Base-by-base conservation (phyloP, 2,329 filamentous ascomycete species). In the Cladosporium austrohemisphaericum region DNA sequence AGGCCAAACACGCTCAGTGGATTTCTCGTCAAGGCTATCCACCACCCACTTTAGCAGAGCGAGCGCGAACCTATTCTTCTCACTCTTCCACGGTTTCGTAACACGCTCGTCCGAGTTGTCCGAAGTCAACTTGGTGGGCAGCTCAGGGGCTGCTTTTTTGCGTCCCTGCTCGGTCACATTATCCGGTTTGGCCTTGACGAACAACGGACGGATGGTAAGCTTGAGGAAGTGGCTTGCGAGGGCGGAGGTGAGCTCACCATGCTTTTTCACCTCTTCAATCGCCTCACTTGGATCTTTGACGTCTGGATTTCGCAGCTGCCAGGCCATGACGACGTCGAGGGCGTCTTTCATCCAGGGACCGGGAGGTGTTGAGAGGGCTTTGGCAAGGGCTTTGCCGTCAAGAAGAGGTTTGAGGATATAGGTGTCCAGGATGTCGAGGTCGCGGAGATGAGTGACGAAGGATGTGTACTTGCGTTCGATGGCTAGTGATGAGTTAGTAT, bases 281-380 rank as follows among this genome's bases (percentile, higher is more conserved):
- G 71, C 73, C 49, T 65, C 64, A 25, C 62, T 60, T 23, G 76
- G 69, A 54, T 91, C 84, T 3, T 76, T 79, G 50, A 72, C 74
- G 3, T 75, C 75, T 0, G 90, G 88, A 62, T 97, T 82, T 29
- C 88, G 79, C 45, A 97, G 77, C 68, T 97, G 93, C 90, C 91
- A 97, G 53, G 83, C 83, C 68, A 94, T 80, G 53, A 88, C 86
- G 3, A 90, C 74, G 25, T 94, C 85, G 38, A 95, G 71, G 3
- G 90, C 90, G 37, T 77, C 76, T 47, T 81, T 81, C 77, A 94
- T 86, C 92, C 92, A 97, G n/a, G 76, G 83, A 1, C 88, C 89
- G 0, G 87, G 84, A 55, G 81, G 83, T 0, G 77, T 80, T 14
- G 69, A 71, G 3, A 97, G 74, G 3, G 79, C 81, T 54, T 82